Base-by-base conservation (phyloP, 2,329 filamentous ascomycete genomes). In the Diaporthe aspalathi region DNA sequence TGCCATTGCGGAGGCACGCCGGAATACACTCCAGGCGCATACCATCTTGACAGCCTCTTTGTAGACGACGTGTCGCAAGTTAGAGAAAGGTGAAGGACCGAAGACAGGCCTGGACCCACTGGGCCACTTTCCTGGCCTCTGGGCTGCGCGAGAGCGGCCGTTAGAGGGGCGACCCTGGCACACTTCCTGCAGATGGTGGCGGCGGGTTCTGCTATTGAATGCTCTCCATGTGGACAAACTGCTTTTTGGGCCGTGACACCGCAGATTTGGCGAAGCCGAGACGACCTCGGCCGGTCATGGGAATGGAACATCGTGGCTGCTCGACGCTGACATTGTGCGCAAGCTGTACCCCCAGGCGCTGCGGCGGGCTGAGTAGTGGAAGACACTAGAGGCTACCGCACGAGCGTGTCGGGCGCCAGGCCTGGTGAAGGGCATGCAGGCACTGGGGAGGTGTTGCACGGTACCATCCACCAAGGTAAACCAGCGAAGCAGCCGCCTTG, bases 41-140 rank as follows among this genome's bases (percentile, higher is more conserved):
- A 38, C 29, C 52, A 43, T 54, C 52, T 56, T 40, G 40, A 72
- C 50, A 63, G 62, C 67, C 45, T 45, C 43, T 47, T 40, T 27
- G 49, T 52, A 57, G 67, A 71, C 68, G 69, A 71, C 53, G 53
- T 68, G 63, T 70, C 71, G 49, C 29, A 71, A 68, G 22, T 45
- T 53, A 60, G 49, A 56, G n/a, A 71, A 71, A 68, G 69, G 52
- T 63, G 45, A 43, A 65, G 8, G 63, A 38, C 63, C 56, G 49
- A 68, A 62, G 63, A 68, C 62, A 73, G 65, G 57, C 72, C 72
- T 73, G 72, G 69, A 69, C 65, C 65, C 71, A 73, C 66, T 32
- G 49, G 47, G 65, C 65, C 66, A 66, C 72, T 73, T 66, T 50
- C 43, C 65, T 69, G 65, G 69, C 72, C 69, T 73, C 69, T 70